Evolutionary conservation across 768 basidiomycete genomes (phyloP), one percentile per base, ranked within the genome.

Genomic region (Hebeloma cylindrosporum): DNA sequence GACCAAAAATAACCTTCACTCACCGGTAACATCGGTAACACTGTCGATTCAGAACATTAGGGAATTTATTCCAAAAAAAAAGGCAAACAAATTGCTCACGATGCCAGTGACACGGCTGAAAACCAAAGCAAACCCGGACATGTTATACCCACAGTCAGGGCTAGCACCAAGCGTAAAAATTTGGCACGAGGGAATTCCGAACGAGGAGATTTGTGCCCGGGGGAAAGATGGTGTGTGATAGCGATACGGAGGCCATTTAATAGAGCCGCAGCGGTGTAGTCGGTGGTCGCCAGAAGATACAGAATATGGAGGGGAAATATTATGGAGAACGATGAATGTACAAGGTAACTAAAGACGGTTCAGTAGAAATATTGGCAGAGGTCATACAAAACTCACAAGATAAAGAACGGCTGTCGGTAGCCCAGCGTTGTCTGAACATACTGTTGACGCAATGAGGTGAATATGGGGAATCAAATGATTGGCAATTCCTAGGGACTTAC

Each of bases 321-420:
- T 50, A 94, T 57, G 13, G 72, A 58, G 63, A 97, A 88, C 1
- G 78, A 73, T 2, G 89, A 86, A 63, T 98, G 95, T 3, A 93
- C 92, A 43, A 93, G 61, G 65, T 88, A 96, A 64, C 92, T 93
- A 58, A 11, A 25, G 17, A 29, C 2, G 11, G 25, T 40, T 22
- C 33, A 18, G 3, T 5, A 35, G 45, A 17, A 17, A 28, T 10
- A 32, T 37, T 28, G 21, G 30, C n/a, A 16, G 14, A 25, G 23
- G 28, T 28, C n/a, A n/a, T n/a, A n/a, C n/a, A n/a, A 7, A 32
- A 61, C 87, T 50, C 56, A 90, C 90, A 93, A 90, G 50, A 91
- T 71, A 57, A 97, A 86, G 73, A 83, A 95, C 0, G 95, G 90
- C 47, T 96, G 89, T 40, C 82, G 75, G 67, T 88, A 99, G 25